phyloP scores from a whole-genome alignment of 306 rosid species.

The Begonia masoniana region DNA sequence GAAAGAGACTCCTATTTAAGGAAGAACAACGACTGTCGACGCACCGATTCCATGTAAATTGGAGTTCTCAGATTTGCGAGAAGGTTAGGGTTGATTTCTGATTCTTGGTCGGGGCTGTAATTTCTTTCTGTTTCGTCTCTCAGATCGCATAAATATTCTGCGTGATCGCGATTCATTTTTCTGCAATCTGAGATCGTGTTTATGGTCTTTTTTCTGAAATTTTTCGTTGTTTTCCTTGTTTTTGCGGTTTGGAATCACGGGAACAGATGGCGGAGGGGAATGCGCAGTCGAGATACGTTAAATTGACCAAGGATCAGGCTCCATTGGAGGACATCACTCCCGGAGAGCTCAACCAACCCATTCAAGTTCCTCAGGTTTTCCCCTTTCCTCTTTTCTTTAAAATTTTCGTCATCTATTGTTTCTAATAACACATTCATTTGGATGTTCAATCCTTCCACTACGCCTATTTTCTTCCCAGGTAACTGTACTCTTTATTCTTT shows the following conservation, averaged over 20 bases:
- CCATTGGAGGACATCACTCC: constrained; percentile 70
- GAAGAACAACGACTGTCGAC: too few species aligned
- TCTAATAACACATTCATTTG: background rate
- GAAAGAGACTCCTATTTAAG: too few species aligned
- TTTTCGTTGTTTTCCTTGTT: background rate
- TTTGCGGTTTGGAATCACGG: background rate
- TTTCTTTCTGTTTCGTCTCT: too few species aligned
- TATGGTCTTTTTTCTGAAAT: background rate
- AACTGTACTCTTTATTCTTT: too few species aligned
- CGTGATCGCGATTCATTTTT: background rate
- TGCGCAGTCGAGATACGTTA: constrained; percentile 64
- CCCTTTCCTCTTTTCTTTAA: background rate
- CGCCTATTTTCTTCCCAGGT: too few species aligned
- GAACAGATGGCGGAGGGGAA: constrained; percentile 56
- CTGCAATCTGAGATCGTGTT: constrained; percentile 1
- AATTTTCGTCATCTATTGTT: background rate
- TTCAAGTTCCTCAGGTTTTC: constrained; percentile 80
- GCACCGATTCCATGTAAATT: too few species aligned
- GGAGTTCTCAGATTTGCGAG: too few species aligned
- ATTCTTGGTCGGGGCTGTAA: too few species aligned
- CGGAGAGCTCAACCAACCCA: constrained; percentile 94
- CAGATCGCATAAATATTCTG: too few species aligned
- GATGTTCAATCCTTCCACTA: too few species aligned
- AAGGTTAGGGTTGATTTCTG: too few species aligned
- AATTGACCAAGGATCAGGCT: constrained; percentile 60